Base-by-base conservation (phyloP, 352 stramenopile genomes). In the Globisporangium radiosum region DNA sequence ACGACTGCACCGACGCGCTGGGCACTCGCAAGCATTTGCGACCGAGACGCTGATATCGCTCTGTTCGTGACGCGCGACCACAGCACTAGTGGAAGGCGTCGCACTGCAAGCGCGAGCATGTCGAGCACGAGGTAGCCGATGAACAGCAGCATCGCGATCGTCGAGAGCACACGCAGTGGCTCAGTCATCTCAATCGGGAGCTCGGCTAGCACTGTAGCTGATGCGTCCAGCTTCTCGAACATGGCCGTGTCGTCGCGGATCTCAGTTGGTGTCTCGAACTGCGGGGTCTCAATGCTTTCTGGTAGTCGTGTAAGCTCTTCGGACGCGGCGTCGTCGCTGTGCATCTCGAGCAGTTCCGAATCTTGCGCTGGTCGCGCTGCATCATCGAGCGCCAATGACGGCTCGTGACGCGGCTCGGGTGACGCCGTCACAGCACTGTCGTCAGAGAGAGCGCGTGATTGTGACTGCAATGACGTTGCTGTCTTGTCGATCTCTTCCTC, bases 71-170 rank as follows among this genome's bases (percentile, higher is more conserved):
- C 65, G 44, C 19, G 39, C 55, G 1, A 66, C 60, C 10, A 62
- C 45, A 15, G 65, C 40, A 10, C 25, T 33, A 33, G 25, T 33
- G 25, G 25, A 33, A 33, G 25, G 25, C 25, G 25, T 33, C 25
- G 25, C 25, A 33, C 3, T 33, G 25, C 25, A 33, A 33, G 25
- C 25, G 25, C 25, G 25, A 33, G 25, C 25, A 71, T 36, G 37
- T 73, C 65, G 36, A 76, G 42, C 19, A 50, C 40, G 33, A 77
- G 36, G 50, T 71, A 73, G 10, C 62, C 13, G 17, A 70, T 62
- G 19, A 63, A 66, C 11, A 77, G 50, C 11, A 66, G 39, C 51
- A 75, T 52, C 13, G 69, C 50, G 9, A 78, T 45, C 25, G 62
- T 60, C 50, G 50, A 59, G 5, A 62, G 48, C 37, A 70, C 50